Evolutionary conservation across 805 yeast genomes (phyloP).

Genomic region (Suhomyces prunicola): DNA sequence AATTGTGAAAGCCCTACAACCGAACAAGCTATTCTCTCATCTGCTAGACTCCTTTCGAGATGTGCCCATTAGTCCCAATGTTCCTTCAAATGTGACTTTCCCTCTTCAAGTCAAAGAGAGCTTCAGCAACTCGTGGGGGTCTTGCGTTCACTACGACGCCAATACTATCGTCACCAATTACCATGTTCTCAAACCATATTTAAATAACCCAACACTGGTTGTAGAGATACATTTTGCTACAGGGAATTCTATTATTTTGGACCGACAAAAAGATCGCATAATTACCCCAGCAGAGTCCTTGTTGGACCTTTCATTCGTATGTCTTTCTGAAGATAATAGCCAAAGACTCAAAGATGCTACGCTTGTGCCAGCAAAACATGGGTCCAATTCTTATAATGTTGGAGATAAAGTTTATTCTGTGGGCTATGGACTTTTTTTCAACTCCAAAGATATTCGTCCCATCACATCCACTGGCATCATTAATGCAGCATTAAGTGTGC

Average conservation of each 20-base stretch:
- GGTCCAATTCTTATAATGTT: neutral
- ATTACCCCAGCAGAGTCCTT: slow-evolving; percentile 25
- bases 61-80: neutral
- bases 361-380: neutral
- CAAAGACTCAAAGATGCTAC: neutral
- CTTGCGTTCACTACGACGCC: slow-evolving; percentile 33
- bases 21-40: neutral
- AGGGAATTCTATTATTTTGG: neutral
- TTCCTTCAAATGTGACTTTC: slow-evolving; percentile 9
- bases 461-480: slow-evolving; percentile 30
- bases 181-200: slow-evolving; percentile 34
- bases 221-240: slow-evolving; percentile 7
- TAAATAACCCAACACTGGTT: slow-evolving; percentile 1
- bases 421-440: slow-evolving; percentile 42
- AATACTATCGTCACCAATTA: slow-evolving; percentile 37
- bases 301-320: slow-evolving; percentile 39
- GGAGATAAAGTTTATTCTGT: slow-evolving; percentile 27
- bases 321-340: slow-evolving; percentile 11
- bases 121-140: slow-evolving; percentile 37
- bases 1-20: neutral
- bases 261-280: slow-evolving; percentile 16
- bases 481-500: slow-evolving; percentile 15
- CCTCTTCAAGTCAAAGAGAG: slow-evolving; percentile 10
- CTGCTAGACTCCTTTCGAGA: neutral
- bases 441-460: slow-evolving; percentile 21